Evolutionary conservation across 1,284 basidiomycete genomes (phyloP), one percentile per base, ranked within the genome.

Genomic region (Psilocybe mexicana): DNA sequence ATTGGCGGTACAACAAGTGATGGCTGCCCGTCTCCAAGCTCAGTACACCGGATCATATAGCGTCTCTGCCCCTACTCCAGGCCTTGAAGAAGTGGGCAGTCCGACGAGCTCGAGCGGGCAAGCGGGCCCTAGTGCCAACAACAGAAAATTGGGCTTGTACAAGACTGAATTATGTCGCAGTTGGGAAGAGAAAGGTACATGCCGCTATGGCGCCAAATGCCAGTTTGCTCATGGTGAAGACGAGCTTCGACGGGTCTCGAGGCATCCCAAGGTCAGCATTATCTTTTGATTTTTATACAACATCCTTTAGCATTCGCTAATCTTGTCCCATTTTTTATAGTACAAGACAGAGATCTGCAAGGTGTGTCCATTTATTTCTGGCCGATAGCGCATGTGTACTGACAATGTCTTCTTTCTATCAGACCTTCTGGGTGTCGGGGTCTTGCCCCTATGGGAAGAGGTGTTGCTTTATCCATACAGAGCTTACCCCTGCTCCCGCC

Each of bases 311-410:
- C 47, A 57, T 60, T 30, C 62, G 57, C 56, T 65, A 49, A 65
- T 59, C 36, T 63, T 59, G 24, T 44, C 40, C 40, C 33, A 30
- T 56, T 59, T 18, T 63, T 60, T 57, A 23, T 51, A 93, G 88
- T 95, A 94, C 76, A 95, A 95, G 76, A 94, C 93, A 8, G 92
- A 94, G 74, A 92, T 94, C 59, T 95, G 93, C 72, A 85, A 92
- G 73, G 90, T 92, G 67, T 65, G 86, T 61, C 40, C 53, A 55
- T 57, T 43, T 43, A 48, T 44, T 23, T 43, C 50, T 43, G 11
- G 54, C 50, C 43, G n/a, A 12, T 36, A 24, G 40, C 50, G 28
- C 43, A 56, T 51, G n/a, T 51, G n/a, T 55, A 18, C 52, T 64
- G 25, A 52, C 54, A 50, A 57, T 59, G 38, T 55, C 64, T 57